phyloP scores from a whole-genome alignment of 306 rosid genomes.

The Dalbergia cochinchinensis region DNA sequence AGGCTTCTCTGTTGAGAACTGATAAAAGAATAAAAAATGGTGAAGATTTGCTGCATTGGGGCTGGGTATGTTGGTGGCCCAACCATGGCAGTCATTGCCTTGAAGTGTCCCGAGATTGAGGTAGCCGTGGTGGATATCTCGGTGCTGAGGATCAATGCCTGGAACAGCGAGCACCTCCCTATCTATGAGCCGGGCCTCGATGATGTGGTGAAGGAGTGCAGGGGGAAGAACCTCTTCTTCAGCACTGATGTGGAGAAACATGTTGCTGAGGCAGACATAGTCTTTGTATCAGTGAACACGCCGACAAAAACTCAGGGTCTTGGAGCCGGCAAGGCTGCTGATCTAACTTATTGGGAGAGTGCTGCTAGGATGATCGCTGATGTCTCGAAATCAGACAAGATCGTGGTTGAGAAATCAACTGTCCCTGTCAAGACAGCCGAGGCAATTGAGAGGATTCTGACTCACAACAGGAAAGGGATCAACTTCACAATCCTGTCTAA shows the following conservation, averaged over 20 bases:
- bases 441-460: constrained; percentile 89
- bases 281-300: constrained; percentile 92
- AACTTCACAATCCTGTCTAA: constrained; percentile 88
- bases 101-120: constrained; percentile 69
- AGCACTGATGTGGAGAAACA: constrained; percentile 81
- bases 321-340: constrained; percentile 97
- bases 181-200: constrained; percentile 80
- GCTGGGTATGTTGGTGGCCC: constrained; percentile 98
- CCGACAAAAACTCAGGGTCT: constrained; percentile 94
- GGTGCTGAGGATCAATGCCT: constrained; percentile 58
- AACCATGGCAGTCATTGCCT: constrained; percentile 92
- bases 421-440: constrained; percentile 97
- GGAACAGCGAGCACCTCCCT: constrained; percentile 76
- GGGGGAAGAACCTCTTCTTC: constrained; percentile 73
- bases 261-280: constrained; percentile 83
- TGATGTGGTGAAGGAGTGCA: constrained; percentile 70
- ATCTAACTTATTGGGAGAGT: constrained; percentile 95
- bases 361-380: constrained; percentile 97
- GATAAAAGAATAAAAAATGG: constrained; percentile 61
- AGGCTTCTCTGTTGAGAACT: constrained; percentile 47
- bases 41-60: constrained; percentile 96
- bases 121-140: constrained; percentile 72
- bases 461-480: constrained; percentile 90
- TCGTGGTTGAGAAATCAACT: constrained; percentile 91
- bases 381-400: constrained; percentile 84